Percentiles rank a stretch among this genome's conserved stretches.
Conservation (phyloP, 345 rosid genomes). For the Hibiscus trionum region DNA sequence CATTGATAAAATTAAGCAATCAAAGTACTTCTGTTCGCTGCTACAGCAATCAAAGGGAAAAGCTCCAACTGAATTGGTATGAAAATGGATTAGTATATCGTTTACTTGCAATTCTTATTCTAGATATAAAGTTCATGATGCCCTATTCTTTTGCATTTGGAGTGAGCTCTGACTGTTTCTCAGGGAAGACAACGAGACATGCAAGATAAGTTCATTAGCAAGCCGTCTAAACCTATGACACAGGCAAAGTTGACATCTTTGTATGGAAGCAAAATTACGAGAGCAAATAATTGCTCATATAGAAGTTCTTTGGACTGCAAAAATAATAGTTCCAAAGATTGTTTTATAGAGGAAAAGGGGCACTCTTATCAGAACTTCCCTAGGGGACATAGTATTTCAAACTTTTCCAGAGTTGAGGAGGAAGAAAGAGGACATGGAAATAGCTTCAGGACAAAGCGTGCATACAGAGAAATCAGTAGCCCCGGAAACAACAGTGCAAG, state of each 20-base stretch:
- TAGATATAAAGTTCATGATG: not conserved
- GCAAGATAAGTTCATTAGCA: conserved; percentile 28
- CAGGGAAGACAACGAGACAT: conserved; percentile 45
- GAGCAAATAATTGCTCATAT: conserved; percentile 23
- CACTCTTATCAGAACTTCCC: conserved; percentile 20
- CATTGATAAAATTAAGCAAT: conserved; percentile 58
- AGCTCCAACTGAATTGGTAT: conserved; percentile 35
- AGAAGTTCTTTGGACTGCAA: conserved; percentile 33
- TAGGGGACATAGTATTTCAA: conserved; percentile 22
- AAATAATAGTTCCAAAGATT: conserved; percentile 39
- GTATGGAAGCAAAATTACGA: conserved; percentile 56
- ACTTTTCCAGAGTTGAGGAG: conserved; percentile 29
- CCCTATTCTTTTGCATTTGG: not conserved
- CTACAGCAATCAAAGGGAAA: conserved; percentile 40
- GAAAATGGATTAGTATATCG: not conserved
- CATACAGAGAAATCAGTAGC: conserved; percentile 47
- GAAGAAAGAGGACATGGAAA: conserved; percentile 42
- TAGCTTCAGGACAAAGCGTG: conserved; percentile 49
- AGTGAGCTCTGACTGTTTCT: conserved; percentile 17
- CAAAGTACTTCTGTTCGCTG: conserved; percentile 47
- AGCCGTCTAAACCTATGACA: conserved; percentile 37
- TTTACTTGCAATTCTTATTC: conserved; percentile 1
- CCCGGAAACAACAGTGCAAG: conserved; percentile 27
- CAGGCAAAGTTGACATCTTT: conserved; percentile 64
- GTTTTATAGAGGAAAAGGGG: conserved; percentile 36